Base-by-base conservation (phyloP, 371 early-diverging fungal genomes). In the Dentiscutata heterogama region DNA sequence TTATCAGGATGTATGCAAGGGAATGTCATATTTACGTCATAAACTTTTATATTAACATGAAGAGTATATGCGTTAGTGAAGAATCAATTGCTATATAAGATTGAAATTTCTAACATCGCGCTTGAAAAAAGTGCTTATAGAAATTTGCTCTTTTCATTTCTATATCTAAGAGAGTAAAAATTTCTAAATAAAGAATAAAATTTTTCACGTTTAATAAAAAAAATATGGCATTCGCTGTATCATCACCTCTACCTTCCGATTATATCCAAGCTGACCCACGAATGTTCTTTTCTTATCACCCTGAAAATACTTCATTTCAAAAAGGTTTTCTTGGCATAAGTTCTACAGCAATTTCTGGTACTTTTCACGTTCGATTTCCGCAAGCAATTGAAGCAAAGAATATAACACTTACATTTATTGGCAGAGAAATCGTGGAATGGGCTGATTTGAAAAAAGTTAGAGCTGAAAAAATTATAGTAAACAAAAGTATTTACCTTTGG, bases 341-440 rank as follows among this genome's bases (percentile, higher is more conserved):
- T 29, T 4, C 1, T 5, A 29, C 80, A 1, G 68, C 70, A 31
- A 54, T 79, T 10, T 68, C 80, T 13, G 68, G 80, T 27, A 79
- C 80, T 1, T 70, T 79, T 79, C 79, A 79, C 20, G 51, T 79
- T 20, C 27, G 80, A 16, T 79, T 79, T 68, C 80, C 80, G 18
- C 25, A 67, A 16, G 50, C 70, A 1, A 51, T 79, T 29, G 80
- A 68, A 54, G 80, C 79, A 16, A 79, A 79, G 27, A 35, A 46
- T 22, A 67, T 79, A 13, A 20, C 46, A 20, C 29, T 79, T 35
- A 51, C 67, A 22, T 79, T 79, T 53, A 56, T 79, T 63, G 79
- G 79, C 6, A 29, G 70, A 68, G 80, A 79, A 63, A 39, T 46
- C 3, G 80, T 79, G 4, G 80, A 79, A 53, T 67, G 50, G 67